Conservation (phyloP, 495 filamentous ascomycete species). For the Penicillium flavigenum region DNA sequence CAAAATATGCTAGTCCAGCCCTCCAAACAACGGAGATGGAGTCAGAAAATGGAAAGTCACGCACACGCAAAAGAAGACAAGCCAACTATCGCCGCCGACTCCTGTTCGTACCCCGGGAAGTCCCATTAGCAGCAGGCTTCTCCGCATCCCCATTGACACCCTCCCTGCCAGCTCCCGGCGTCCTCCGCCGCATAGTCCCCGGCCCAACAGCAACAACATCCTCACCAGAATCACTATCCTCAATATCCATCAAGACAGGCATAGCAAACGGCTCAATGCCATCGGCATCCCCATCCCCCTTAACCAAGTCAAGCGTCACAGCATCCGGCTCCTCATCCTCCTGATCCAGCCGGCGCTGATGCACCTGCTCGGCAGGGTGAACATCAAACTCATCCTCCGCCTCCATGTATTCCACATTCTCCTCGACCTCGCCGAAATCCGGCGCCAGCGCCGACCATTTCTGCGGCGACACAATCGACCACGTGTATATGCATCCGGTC, state of each 20-base stretch:
- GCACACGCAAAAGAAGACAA: not conserved
- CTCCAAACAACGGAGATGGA: not conserved
- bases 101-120: constrained; percentile 2
- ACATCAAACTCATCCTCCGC: constrained; percentile 97
- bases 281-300: constrained; percentile 45
- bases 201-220: constrained; percentile 83
- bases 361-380: constrained; percentile 90
- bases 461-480: constrained; percentile 89
- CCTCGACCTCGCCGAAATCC: constrained; percentile 96
- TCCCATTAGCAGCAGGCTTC: constrained; percentile 3
- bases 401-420: constrained; percentile 95
- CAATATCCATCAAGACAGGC: constrained; percentile 83
- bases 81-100: constrained; percentile 1
- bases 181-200: constrained; percentile 79
- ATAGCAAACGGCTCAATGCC: constrained; percentile 71
- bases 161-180: constrained; percentile 57
- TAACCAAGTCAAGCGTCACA: constrained; percentile 67
- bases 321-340: constrained; percentile 93
- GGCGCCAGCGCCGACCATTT: constrained; percentile 96
- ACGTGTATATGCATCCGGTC: constrained; percentile 83
- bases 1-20: not conserved
- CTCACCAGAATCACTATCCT: constrained; percentile 74
- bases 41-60: not conserved
- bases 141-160: constrained; percentile 26
- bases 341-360: constrained; percentile 80